phyloP scores from a whole-genome alignment of 805 yeast genomes.

The Lachancea dasiensis region DNA sequence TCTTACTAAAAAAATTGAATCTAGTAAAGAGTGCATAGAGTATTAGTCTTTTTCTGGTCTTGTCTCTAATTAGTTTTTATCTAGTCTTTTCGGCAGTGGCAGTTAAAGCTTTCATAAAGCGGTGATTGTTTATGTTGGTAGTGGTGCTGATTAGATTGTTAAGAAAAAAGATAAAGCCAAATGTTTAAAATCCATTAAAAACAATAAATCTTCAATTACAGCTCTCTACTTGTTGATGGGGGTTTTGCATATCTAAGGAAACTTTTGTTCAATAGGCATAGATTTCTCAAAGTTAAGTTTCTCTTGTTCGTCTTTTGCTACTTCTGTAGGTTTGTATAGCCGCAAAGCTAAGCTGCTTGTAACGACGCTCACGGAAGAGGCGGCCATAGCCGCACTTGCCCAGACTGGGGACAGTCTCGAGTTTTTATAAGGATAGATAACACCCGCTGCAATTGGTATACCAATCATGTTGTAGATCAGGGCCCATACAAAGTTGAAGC shows the following conservation, averaged over 20 bases:
- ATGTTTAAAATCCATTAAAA: too few relatives aligned
- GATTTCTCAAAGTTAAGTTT: not conserved
- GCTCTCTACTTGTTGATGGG: too few relatives aligned
- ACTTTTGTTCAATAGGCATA: not conserved
- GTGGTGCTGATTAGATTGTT: too few relatives aligned
- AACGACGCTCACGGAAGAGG: conserved; percentile 52
- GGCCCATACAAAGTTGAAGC: conserved; percentile 57
- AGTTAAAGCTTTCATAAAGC: too few relatives aligned
- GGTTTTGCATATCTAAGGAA: not conserved
- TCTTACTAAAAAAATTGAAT: too few relatives aligned
- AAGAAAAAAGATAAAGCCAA: too few relatives aligned
- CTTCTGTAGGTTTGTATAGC: conserved; percentile 38
- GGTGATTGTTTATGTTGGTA: too few relatives aligned
- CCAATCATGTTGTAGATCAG: conserved; percentile 51
- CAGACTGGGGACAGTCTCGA: conserved; percentile 56
- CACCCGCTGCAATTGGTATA: conserved; percentile 63
- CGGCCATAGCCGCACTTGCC: conserved; percentile 66
- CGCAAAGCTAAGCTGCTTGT: conserved; percentile 48
- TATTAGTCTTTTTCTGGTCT: too few relatives aligned
- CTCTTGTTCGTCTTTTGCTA: conserved; percentile 8
- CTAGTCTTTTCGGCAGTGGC: too few relatives aligned
- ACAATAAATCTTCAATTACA: not conserved
- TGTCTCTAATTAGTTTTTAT: too few relatives aligned
- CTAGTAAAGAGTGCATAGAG: too few relatives aligned
- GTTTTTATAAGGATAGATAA: conserved; percentile 48